Conservation (phyloP, 2,329 filamentous ascomycete species). For the Diatrype stigma region DNA sequence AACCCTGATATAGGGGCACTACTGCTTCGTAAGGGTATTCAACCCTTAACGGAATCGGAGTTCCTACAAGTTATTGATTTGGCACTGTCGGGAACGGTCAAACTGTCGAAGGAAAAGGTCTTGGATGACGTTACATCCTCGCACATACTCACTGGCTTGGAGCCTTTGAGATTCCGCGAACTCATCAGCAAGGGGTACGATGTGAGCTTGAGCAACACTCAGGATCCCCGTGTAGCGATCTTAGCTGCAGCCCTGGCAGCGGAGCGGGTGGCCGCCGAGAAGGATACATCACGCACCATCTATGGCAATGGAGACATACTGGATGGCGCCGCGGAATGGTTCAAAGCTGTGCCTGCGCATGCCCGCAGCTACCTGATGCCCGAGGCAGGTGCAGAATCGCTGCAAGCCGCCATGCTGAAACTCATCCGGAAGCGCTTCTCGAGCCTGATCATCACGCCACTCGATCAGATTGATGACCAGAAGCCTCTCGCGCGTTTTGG, state of each 20-base stretch:
- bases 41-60: background rate
- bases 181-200: conserved; percentile 16
- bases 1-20: background rate
- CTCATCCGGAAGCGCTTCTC: conserved; percentile 2
- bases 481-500: conserved; percentile 16
- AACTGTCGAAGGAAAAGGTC: background rate
- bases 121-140: conserved; percentile 4
- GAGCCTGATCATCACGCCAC: conserved; percentile 1
- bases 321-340: no score
- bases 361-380: no score
- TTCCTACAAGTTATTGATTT: background rate
- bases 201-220: background rate
- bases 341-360: no score
- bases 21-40: background rate
- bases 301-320: no score
- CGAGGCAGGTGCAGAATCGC: conserved; percentile 7
- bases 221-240: background rate
- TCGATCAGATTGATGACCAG: conserved; percentile 1
- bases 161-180: conserved; percentile 14
- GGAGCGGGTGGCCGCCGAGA: no score
- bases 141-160: conserved; percentile 23
- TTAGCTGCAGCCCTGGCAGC: background rate
- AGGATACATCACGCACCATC: no score
- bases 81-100: background rate
- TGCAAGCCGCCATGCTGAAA: conserved; percentile 10